A percentile compares a stretch with the other conserved stretches of the same genome.
Evolutionary conservation across 345 rosid genomes (phyloP).

Genomic region (Nasturtium officinale): DNA sequence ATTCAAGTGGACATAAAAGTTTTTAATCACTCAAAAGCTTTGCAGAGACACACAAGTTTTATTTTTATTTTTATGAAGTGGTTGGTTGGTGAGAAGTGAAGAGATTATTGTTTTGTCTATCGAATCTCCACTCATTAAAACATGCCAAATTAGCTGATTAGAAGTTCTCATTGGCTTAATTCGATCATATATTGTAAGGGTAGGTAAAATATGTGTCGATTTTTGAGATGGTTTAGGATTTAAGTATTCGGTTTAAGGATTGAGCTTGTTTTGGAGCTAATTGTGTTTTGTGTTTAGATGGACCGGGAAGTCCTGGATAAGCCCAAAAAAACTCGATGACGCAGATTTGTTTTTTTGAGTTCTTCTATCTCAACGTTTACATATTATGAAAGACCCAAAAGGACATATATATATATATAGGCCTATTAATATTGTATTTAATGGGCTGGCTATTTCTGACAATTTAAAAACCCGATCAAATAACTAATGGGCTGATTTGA

Average conservation of each 20-base stretch:
- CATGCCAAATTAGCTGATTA: slow-evolving; percentile 10
- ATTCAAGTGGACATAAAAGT: slow-evolving; percentile 39
- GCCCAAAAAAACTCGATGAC: background rate
- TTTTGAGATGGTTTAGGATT: background rate
- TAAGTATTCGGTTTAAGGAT: background rate
- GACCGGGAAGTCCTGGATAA: background rate
- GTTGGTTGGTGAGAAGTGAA: slow-evolving; percentile 26
- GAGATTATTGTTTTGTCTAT: background rate
- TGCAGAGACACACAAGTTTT: slow-evolving; percentile 7
- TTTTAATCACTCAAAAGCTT: slow-evolving; percentile 26
- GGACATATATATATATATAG: background rate
- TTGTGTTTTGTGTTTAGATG: background rate
- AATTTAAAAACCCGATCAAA: background rate
- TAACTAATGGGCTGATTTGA: background rate
- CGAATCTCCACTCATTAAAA: background rate
- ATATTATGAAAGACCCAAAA: background rate
- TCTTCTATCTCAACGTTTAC: too few species aligned
- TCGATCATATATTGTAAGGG: background rate
- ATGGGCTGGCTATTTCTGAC: background rate
- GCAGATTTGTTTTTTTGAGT: too few species aligned
- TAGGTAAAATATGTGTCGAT: background rate
- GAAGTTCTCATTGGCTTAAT: background rate
- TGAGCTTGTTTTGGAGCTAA: background rate
- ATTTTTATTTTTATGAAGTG: background rate
- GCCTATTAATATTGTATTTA: background rate